Evolutionary conservation across 768 basidiomycete genomes (phyloP), one percentile per base, ranked within the genome.

Genomic region (Leccinum fibrillosum): DNA sequence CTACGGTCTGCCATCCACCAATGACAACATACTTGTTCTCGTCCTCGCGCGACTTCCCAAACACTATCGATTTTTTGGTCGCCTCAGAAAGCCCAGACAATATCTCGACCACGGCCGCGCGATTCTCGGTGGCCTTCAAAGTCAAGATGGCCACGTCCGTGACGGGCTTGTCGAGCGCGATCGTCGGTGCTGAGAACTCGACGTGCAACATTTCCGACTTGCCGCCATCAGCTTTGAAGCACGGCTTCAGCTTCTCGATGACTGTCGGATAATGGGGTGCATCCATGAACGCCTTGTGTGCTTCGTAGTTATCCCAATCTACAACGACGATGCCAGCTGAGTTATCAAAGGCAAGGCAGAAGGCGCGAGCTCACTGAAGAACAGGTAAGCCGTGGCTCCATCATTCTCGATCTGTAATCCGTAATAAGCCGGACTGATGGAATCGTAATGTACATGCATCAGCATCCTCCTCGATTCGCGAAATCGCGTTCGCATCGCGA

Each of bases 241-340:
- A 32, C 13, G 57, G 58, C 13, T 28, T 44, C 39, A 68, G 58
- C 4, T 13, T 15, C 12, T 25, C 45, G 12, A 48, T 0, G 39
- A 72, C 23, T 3, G 2, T 34, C 7, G 35, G 4, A 28, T 66
- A 66, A 4, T 39, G 28, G 1, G 55, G 32, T 8, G 17, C 44
- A 3, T 60, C 23, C 1, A 64, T 62, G 32, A 66, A 0, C 0
- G 58, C 56, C 37, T 60, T 35, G 58, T 71, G 71, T n/a, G 59
- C 44, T 9, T 70, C 64, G 10, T 53, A 58, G 37, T 12, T 66
- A 12, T 68, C 71, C 69, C 69, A 71, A 53, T 72, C 71, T 72
- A 48, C 0, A 11, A 32, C 10, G 25, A 53, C 19, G 26, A 21
- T 15, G 2, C 9, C 15, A 28, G 12, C 49, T 4, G 54, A 15